Evolutionary conservation across 2,329 filamentous ascomycete genomes (phyloP).

Genomic region (Colletotrichum eremochloae): DNA sequence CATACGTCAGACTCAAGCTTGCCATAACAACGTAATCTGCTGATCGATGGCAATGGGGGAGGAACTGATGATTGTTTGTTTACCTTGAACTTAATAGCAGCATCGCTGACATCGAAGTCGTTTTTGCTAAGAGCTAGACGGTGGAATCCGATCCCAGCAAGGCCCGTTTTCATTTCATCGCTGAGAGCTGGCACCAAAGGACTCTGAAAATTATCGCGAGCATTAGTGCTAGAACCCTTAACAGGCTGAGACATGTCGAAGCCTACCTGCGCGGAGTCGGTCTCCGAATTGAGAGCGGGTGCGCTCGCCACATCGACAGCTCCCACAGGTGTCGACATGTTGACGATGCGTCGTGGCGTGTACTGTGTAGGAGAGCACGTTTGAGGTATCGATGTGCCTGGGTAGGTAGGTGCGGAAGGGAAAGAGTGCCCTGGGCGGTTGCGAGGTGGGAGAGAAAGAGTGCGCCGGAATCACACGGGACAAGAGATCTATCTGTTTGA

Average conservation of each 20-base stretch:
- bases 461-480: background rate
- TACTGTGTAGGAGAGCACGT: no score
- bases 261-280: background rate
- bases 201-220: background rate
- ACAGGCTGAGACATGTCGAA: background rate
- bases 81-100: slow-evolving; percentile 24
- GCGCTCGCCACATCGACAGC: background rate
- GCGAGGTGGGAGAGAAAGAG: background rate
- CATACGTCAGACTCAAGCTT: background rate
- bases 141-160: background rate
- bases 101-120: slow-evolving; percentile 3
- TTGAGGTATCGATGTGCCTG: background rate
- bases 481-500: background rate
- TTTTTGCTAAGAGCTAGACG: background rate
- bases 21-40: background rate
- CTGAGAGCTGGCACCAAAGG: background rate
- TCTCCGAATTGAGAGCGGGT: background rate
- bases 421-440: background rate
- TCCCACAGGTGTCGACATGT: background rate
- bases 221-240: background rate
- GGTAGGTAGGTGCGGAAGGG: background rate
- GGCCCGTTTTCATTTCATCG: background rate
- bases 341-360: background rate
- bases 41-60: background rate
- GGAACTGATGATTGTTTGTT: no score